Evolutionary conservation across 768 basidiomycete species (phyloP).

Genomic region (Mycena maculata): DNA sequence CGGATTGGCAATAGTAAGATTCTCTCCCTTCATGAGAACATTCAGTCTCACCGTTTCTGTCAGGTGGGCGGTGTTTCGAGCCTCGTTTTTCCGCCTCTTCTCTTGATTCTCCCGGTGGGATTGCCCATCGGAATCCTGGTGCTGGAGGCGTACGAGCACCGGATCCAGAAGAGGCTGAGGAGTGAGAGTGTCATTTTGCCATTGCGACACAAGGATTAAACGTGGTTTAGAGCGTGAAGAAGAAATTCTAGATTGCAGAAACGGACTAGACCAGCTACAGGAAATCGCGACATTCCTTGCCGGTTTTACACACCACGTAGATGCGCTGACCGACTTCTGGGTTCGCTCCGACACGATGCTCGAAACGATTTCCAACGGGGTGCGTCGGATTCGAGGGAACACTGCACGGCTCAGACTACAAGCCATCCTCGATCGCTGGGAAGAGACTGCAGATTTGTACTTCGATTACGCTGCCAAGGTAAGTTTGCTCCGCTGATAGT

Average conservation of each 20-base stretch:
- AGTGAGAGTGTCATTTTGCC: conserved; percentile 23
- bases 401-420: conserved; percentile 19
- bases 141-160: conserved; percentile 30
- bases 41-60: no score
- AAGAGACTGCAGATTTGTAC: conserved; percentile 11
- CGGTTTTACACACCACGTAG: not conserved
- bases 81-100: conserved; percentile 31
- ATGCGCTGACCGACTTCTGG: conserved; percentile 16
- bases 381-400: conserved; percentile 6
- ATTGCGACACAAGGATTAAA: not conserved
- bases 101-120: conserved; percentile 33
- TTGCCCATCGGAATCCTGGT: conserved; percentile 34
- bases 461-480: conserved; percentile 16
- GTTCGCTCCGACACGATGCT: conserved; percentile 29
- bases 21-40: no score
- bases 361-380: conserved; percentile 18
- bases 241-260: conserved; percentile 13
- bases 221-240: conserved; percentile 26
- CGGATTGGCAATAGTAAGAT: conserved; percentile 33
- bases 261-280: not conserved
- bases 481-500: not conserved
- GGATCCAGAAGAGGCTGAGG: conserved; percentile 16
- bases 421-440: conserved; percentile 7
- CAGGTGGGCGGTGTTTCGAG: conserved; percentile 25
- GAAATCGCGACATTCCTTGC: not conserved